A percentile compares a stretch with the other conserved stretches of the same genome.
phyloP scores from a whole-genome alignment of 352 stramenopile species.

The Phytopythium sindhum region DNA sequence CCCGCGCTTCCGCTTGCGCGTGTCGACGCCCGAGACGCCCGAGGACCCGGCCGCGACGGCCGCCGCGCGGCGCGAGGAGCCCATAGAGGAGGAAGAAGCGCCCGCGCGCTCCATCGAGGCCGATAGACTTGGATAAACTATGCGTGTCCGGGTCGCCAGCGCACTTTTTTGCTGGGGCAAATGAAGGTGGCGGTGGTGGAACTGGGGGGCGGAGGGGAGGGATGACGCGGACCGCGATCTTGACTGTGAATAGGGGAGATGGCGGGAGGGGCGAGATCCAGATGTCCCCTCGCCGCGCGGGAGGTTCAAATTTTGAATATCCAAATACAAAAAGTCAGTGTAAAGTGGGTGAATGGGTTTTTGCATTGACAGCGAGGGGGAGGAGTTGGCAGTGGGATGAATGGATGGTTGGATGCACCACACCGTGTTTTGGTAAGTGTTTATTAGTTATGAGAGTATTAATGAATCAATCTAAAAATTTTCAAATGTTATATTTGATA shows the following conservation, averaged over 20 bases:
- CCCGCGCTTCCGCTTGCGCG: constrained; percentile 74
- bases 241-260: background rate
- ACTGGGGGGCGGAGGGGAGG: background rate
- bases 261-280: constrained; percentile 6
- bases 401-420: background rate
- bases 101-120: constrained; percentile 4
- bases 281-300: background rate
- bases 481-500: background rate
- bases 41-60: constrained; percentile 5
- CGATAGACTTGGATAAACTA: background rate
- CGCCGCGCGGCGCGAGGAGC: constrained; percentile 5
- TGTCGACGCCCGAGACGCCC: constrained; percentile 17
- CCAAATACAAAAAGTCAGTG: constrained; percentile 1
- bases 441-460: too few relatives aligned
- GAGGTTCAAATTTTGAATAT: constrained; percentile 11
- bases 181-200: background rate
- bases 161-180: background rate
- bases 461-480: background rate
- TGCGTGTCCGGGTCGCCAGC: background rate
- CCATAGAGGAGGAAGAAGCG: constrained; percentile 1
- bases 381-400: background rate
- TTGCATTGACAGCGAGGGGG: background rate
- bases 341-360: background rate
- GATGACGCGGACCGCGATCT: constrained; percentile 7
- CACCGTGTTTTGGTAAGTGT: background rate